These are phyloP conservation scores for Dioscorea zingiberensis DNA, from an alignment of 106 monocot genomes.

Conservation along the genomic window DNA sequence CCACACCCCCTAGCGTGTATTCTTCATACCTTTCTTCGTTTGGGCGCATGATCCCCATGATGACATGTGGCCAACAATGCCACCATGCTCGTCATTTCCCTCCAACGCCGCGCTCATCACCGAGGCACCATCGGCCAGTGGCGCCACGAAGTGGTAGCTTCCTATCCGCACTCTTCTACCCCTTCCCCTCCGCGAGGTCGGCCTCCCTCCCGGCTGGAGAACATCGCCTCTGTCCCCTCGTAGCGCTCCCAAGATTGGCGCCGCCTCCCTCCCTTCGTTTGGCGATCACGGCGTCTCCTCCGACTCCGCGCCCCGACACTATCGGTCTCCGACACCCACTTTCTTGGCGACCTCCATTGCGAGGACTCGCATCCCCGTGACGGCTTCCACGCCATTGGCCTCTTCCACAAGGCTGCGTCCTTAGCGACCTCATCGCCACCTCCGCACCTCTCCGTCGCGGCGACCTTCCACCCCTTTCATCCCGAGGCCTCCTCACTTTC, in stretches of 20 bases:
- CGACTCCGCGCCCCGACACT: slow-evolving; percentile 15
- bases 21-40: slow-evolving; percentile 37
- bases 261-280: background rate
- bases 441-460: background rate
- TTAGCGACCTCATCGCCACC: background rate
- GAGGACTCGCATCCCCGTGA: slow-evolving; percentile 6
- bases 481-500: slow-evolving; percentile 1
- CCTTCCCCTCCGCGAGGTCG: slow-evolving; percentile 11
- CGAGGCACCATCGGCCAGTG: slow-evolving; percentile 9
- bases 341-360: slow-evolving; percentile 1
- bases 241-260: slow-evolving; percentile 5
- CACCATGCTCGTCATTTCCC: slow-evolving; percentile 20
- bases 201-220: slow-evolving; percentile 18
- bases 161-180: slow-evolving; percentile 18
- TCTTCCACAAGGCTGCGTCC: slow-evolving; percentile 5
- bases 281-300: slow-evolving; percentile 6
- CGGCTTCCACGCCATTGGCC: background rate
- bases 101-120: slow-evolving; percentile 18
- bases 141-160: slow-evolving; percentile 4
- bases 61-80: slow-evolving; percentile 19
- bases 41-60: slow-evolving; percentile 31
- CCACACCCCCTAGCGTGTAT: slow-evolving; percentile 6
- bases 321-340: slow-evolving; percentile 19
- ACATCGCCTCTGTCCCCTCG: background rate
- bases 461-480: slow-evolving; percentile 5